These are phyloP conservation scores for Schwanniomyces pseudopolymorphus DNA, from an alignment of 805 yeast species.

Conservation along the genomic window DNA sequence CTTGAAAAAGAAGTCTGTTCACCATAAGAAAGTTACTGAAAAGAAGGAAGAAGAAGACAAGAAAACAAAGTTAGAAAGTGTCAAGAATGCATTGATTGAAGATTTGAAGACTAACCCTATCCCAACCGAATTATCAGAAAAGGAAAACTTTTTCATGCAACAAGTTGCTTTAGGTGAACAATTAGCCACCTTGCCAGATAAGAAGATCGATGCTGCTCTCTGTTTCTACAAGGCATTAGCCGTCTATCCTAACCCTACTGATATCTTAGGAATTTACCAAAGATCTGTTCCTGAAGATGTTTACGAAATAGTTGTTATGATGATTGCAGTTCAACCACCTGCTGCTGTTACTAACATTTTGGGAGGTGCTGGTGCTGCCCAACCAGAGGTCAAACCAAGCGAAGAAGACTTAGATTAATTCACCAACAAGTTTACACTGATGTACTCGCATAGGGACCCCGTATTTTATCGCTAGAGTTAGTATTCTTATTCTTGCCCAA, in stretches of 20 bases:
- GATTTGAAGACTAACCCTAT: conserved; percentile 73
- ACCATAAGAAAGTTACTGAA: conserved; percentile 58
- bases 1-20: conserved; percentile 61
- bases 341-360: conserved; percentile 69
- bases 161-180: conserved; percentile 87
- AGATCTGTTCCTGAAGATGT: conserved; percentile 80
- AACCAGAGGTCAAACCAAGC: conserved; percentile 20
- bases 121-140: conserved; percentile 65
- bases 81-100: conserved; percentile 59
- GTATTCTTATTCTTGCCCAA: background rate
- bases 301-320: conserved; percentile 78
- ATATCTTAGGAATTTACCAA: conserved; percentile 85
- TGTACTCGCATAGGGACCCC: background rate
- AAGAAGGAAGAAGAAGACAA: conserved; percentile 56
- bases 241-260: conserved; percentile 94
- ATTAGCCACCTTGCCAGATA: conserved; percentile 61
- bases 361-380: conserved; percentile 24
- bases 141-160: conserved; percentile 76
- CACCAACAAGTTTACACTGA: background rate
- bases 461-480: background rate
- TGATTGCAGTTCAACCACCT: conserved; percentile 92
- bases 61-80: conserved; percentile 56
- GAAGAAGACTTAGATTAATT: conserved; percentile 35
- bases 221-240: conserved; percentile 90
- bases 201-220: conserved; percentile 81